Base-by-base conservation (phyloP, 257 asterid genomes). In the Galeopsis tetrahit region DNA sequence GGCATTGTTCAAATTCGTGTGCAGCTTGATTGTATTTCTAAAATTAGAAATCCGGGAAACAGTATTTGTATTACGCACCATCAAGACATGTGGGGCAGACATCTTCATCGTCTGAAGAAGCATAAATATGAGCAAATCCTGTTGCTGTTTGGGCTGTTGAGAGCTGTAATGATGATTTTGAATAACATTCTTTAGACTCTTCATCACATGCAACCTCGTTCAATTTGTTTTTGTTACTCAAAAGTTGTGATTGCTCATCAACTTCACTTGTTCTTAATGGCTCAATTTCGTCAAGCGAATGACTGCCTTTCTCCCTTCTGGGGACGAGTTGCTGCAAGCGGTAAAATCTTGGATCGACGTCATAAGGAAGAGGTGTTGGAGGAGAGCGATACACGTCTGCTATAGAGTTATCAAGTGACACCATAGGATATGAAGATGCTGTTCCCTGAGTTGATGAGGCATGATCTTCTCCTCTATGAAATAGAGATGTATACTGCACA, bases 51-150 rank as follows among this genome's bases (percentile, higher is more conserved):
- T 55, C 21, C 6, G 46, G 33, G 35, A 66, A 64, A 72, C n/a
- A 64, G 31, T 42, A 58, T 34, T 34, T 17, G n/a, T 31, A 59
- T 59, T 57, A 63, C 80, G 38, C 73, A 90, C 98, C 98, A 76
- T 93, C 98, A 76, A 93, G 97, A 82, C 98, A 93, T 38, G 98
- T 93, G 28, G 98, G 98, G 82, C 98, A 93, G 64, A 88, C 92
- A 82, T 93, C 98, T 80, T 93, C 98, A 66, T 91, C 98, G 64
- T 91, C 97, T 14, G 86, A 72, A 59, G 89, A 85, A 71, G 90
- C 69, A 83, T 87, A 80, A 80, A 85, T 86, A 83, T 85, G 92
- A 69, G 91, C 85, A 68, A 79, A 89, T 65, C 87, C 96, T 31
- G 85, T 61, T 1, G 83, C 74, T 7, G 75, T 39, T 80, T 86